Percentiles rank a stretch among this genome's conserved stretches.
These are phyloP conservation scores for Discostella stelligeroides DNA, from an alignment of 108 stramenopile genomes.

Conservation along the genomic window DNA sequence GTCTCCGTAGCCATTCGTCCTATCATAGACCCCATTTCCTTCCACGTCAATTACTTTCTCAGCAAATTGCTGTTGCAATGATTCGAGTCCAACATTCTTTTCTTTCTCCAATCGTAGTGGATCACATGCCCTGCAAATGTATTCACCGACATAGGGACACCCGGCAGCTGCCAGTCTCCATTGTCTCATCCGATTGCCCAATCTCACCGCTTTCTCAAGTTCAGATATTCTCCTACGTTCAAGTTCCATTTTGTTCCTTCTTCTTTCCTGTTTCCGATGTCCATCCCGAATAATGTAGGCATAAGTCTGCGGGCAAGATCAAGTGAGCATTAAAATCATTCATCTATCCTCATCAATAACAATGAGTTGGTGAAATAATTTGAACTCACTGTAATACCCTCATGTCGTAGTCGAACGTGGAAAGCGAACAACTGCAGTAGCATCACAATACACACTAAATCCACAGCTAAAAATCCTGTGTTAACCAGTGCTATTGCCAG, in stretches of 20 bases:
- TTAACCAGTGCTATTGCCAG: constrained; percentile 48
- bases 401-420: constrained; percentile 66
- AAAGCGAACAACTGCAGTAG: constrained; percentile 76
- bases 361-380: too few species aligned
- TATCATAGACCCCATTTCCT: too few species aligned
- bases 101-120: constrained; percentile 28
- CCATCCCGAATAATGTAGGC: constrained; percentile 79
- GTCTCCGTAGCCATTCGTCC: too few species aligned
- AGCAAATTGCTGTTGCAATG: too few species aligned
- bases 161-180: constrained; percentile 28
- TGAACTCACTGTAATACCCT: constrained; percentile 57
- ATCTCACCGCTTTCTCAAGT: constrained; percentile 24
- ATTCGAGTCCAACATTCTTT: too few species aligned
- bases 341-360: background rate
- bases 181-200: constrained; percentile 24
- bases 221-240: constrained; percentile 41
- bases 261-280: constrained; percentile 53
- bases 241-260: constrained; percentile 47
- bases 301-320: constrained; percentile 56
- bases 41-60: too few species aligned
- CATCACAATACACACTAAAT: constrained; percentile 51
- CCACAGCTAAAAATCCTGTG: constrained; percentile 53
- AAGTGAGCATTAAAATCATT: background rate
- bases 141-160: constrained; percentile 30
- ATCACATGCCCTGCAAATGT: constrained; percentile 31